These are phyloP conservation scores for Colletotrichum siamense DNA, from an alignment of 2,329 filamentous ascomycete genomes.

Conservation along the genomic window DNA sequence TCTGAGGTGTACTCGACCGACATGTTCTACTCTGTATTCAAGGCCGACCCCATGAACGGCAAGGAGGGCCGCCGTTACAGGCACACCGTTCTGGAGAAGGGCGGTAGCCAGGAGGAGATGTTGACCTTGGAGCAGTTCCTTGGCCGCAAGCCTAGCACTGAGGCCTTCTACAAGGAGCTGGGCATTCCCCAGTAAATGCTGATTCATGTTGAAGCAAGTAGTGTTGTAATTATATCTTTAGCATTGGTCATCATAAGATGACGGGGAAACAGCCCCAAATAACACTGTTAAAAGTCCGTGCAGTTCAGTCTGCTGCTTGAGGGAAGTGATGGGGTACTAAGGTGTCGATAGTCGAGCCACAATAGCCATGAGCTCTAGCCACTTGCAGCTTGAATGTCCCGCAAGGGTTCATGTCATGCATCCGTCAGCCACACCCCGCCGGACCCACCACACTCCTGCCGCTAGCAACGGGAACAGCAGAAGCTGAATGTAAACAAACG, in stretches of 20 bases:
- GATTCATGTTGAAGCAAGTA: background rate
- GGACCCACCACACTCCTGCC: constrained; percentile 20
- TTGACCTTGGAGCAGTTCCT: constrained; percentile 79
- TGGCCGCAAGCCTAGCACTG: constrained; percentile 75
- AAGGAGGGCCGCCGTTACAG: constrained; percentile 77
- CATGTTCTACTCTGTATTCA: constrained; percentile 86
- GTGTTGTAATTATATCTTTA: background rate
- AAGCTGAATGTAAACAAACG: constrained; percentile 26
- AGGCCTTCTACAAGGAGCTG: constrained; percentile 82
- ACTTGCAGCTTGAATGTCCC: background rate
- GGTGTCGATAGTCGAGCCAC: background rate
- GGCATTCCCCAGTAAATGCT: constrained; percentile 44
- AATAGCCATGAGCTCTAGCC: background rate
- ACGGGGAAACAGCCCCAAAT: background rate
- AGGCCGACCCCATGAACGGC: constrained; percentile 77
- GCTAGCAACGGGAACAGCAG: constrained; percentile 15
- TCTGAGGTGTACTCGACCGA: constrained; percentile 84
- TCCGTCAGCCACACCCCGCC: constrained; percentile 13
- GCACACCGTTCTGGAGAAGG: constrained; percentile 78
- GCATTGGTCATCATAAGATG: background rate
- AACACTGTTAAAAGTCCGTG: background rate
- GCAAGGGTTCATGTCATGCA: background rate
- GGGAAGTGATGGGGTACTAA: background rate
- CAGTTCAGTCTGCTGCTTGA: background rate
- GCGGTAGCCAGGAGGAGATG: constrained; percentile 84